Percentiles rank a stretch among this genome's conserved stretches.
These are phyloP conservation scores for Juglanconis oblonga DNA, from an alignment of 2,329 filamentous ascomycete species.

Conservation along the genomic window DNA sequence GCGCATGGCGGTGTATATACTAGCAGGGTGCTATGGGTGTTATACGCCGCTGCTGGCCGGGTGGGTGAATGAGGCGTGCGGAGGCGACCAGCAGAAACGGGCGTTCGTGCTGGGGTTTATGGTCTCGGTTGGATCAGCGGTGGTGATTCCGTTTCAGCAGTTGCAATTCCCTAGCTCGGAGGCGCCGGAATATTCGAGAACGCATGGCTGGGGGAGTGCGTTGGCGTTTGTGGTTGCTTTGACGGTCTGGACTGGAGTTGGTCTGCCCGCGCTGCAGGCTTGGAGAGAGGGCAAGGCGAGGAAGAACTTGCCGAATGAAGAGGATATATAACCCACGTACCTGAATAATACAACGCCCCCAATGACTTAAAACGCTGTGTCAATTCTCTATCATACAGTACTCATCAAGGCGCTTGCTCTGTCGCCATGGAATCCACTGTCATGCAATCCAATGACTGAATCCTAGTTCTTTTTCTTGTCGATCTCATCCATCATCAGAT, in stretches of 20 bases:
- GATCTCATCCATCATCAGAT: no score
- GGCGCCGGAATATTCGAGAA: conserved; percentile 32
- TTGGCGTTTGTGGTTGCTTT: conserved; percentile 31
- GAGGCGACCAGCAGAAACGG: conserved; percentile 40
- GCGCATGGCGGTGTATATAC: conserved; percentile 37
- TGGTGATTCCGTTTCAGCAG: conserved; percentile 38
- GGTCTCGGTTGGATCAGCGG: conserved; percentile 34
- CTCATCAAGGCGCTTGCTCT: no score
- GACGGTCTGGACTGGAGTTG: conserved; percentile 33
- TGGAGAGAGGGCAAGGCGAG: conserved; percentile 19
- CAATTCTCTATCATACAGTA: neutral
- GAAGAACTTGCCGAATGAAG: conserved; percentile 9
- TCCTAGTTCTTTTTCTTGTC: no score
- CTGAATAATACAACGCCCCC: neutral
- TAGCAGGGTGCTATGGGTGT: conserved; percentile 38
- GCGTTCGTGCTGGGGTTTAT: conserved; percentile 39
- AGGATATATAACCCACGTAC: neutral
- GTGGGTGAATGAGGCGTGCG: conserved; percentile 39
- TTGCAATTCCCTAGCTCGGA: conserved; percentile 34
- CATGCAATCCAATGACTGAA: no score
- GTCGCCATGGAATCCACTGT: no score
- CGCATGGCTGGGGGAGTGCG: conserved; percentile 34
- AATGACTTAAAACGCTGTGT: neutral
- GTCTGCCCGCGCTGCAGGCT: conserved; percentile 25
- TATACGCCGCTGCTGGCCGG: conserved; percentile 39